These are phyloP conservation scores for Terfezia boudieri DNA, from an alignment of 495 filamentous ascomycete genomes.

Conservation along the genomic window DNA sequence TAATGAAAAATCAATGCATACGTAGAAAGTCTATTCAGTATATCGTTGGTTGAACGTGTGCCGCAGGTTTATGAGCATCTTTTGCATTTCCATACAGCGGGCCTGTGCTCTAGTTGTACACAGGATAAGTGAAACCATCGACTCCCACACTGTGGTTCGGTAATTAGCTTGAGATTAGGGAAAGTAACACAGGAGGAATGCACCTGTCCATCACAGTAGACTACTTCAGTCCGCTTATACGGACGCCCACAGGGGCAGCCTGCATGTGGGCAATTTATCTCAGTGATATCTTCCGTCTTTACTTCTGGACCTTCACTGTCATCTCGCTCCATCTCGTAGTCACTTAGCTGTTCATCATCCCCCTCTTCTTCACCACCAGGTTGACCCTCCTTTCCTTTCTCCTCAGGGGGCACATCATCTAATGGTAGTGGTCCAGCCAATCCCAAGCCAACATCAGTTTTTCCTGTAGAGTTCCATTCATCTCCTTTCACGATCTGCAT, in stretches of 20 bases:
- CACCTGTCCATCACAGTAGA: slow-evolving; percentile 11
- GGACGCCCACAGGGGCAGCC: slow-evolving; percentile 11
- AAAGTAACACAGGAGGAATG: background rate
- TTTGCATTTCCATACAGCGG: slow-evolving; percentile 7
- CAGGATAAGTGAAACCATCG: slow-evolving; percentile 15
- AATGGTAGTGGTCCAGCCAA: slow-evolving; percentile 8
- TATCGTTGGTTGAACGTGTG: too few relatives aligned
- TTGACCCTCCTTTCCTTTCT: background rate
- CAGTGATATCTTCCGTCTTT: background rate
- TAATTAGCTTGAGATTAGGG: background rate
- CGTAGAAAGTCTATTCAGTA: too few relatives aligned
- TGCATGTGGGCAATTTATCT: slow-evolving; percentile 1
- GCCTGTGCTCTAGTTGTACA: background rate
- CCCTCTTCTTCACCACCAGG: background rate
- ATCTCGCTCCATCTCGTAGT: slow-evolving; percentile 9
- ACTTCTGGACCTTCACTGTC: background rate
- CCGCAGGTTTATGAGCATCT: background rate
- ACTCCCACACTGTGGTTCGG: slow-evolving; percentile 8
- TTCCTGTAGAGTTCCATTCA: slow-evolving; percentile 12
- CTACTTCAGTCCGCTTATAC: slow-evolving; percentile 12
- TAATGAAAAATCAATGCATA: too few relatives aligned
- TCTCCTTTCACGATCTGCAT: slow-evolving; percentile 15
- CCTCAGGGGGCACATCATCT: slow-evolving; percentile 1
- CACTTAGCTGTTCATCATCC: background rate
- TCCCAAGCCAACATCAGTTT: slow-evolving; percentile 8